Conservation (phyloP, 768 basidiomycete species). For the Cubamyces lactineus region DNA sequence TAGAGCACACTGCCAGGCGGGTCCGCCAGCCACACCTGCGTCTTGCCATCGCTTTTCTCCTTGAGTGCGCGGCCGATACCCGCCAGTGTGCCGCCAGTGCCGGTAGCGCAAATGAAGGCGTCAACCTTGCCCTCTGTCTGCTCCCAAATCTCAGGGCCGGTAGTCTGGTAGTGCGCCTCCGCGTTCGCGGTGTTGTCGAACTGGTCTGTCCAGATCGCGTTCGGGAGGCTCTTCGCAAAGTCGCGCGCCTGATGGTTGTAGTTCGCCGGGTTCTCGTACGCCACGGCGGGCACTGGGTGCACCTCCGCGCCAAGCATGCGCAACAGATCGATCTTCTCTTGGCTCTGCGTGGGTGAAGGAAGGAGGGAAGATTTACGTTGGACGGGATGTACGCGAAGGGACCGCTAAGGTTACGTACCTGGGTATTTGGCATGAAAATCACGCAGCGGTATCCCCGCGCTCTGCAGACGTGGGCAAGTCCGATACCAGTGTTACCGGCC, state of each 20-base stretch:
- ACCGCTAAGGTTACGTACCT: conserved; percentile 47
- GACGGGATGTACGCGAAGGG: not conserved
- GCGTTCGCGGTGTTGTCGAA: conserved; percentile 97
- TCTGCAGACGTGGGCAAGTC: conserved; percentile 92
- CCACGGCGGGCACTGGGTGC: conserved; percentile 92
- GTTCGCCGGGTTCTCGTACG: conserved; percentile 92
- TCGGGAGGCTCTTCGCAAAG: conserved; percentile 70
- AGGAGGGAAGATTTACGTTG: not conserved
- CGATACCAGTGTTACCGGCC: conserved; percentile 97
- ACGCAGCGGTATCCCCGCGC: conserved; percentile 95
- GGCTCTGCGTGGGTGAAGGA: conserved; percentile 56
- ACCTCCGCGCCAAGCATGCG: conserved; percentile 98
- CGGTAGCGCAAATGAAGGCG: conserved; percentile 93
- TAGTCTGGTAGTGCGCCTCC: conserved; percentile 82
- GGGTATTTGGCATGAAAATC: conserved; percentile 97
- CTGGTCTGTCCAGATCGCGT: conserved; percentile 97
- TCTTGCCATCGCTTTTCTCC: conserved; percentile 76
- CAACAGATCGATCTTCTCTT: conserved; percentile 97
- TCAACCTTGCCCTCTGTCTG: conserved; percentile 81
- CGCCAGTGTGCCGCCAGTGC: conserved; percentile 95
- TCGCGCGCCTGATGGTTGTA: conserved; percentile 98
- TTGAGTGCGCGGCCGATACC: conserved; percentile 84
- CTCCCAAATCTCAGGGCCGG: conserved; percentile 96
- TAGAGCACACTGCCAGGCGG: conserved; percentile 94
- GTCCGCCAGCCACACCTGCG: conserved; percentile 93